Conservation (phyloP, 2,329 filamentous ascomycete species). For the Clonostachys rhizophaga region DNA sequence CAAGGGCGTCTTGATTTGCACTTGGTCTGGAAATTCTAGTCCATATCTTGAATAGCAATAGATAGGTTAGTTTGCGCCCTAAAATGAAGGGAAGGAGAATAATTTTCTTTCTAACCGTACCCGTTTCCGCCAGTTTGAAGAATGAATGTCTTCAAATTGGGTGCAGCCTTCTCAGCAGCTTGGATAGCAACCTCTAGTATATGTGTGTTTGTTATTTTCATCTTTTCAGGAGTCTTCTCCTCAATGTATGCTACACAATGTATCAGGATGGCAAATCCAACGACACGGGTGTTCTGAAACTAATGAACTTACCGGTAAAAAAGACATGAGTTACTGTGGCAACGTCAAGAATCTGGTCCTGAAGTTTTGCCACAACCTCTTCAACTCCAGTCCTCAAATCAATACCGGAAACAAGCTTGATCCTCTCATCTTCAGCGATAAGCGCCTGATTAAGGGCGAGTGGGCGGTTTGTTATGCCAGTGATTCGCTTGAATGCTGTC, state of each 20-base stretch:
- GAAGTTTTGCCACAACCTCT: slow-evolving; percentile 1
- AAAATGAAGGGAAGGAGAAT: too few relatives aligned
- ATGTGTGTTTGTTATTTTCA: slow-evolving; percentile 1
- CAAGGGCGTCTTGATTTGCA: slow-evolving; percentile 4
- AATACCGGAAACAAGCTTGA: slow-evolving; percentile 6
- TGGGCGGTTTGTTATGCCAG: slow-evolving; percentile 8
- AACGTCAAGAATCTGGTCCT: slow-evolving; percentile 4
- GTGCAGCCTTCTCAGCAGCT: slow-evolving; percentile 1
- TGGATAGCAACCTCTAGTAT: slow-evolving; percentile 3
- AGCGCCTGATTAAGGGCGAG: slow-evolving; percentile 2
- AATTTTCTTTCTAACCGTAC: neutral
- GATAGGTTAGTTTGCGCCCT: neutral
- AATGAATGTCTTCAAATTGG: slow-evolving; percentile 4
- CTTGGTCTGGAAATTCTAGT: slow-evolving; percentile 5
- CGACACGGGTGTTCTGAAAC: neutral
- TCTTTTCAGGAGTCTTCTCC: neutral
- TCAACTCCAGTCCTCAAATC: slow-evolving; percentile 5
- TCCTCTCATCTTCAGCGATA: slow-evolving; percentile 3
- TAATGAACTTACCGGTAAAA: slow-evolving; percentile 4
- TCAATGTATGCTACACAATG: slow-evolving; percentile 5
- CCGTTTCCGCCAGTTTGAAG: slow-evolving; percentile 10
- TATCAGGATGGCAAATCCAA: neutral
- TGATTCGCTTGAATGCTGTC: slow-evolving; percentile 7
- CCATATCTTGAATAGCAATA: slow-evolving; percentile 4
- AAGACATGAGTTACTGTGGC: slow-evolving; percentile 8